A percentile compares a stretch with the other conserved stretches of the same genome.
Conservation (phyloP, 768 basidiomycete species). For the Suillus ampliporus region DNA sequence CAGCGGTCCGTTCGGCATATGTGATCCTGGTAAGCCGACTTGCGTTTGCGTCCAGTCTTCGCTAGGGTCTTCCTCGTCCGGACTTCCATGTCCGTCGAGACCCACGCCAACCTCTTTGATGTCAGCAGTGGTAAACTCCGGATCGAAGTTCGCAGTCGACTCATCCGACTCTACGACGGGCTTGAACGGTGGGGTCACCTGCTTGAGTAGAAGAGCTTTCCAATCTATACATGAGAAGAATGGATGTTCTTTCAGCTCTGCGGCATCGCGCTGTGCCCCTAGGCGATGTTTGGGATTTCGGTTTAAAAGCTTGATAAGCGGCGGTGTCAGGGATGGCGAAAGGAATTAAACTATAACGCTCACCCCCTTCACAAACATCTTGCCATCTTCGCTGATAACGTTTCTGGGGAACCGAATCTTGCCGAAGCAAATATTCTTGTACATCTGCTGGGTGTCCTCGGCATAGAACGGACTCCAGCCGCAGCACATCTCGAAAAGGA, state of each 20-base stretch:
- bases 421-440: slow-evolving; percentile 98
- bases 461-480: slow-evolving; percentile 99
- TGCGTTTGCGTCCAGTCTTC: slow-evolving; percentile 58
- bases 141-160: slow-evolving; percentile 97
- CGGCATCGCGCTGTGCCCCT: slow-evolving; percentile 89
- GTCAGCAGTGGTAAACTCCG: slow-evolving; percentile 95
- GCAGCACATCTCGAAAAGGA: slow-evolving; percentile 99
- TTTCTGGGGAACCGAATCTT: slow-evolving; percentile 98
- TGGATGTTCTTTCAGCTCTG: slow-evolving; percentile 92
- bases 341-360: slow-evolving; percentile 42
- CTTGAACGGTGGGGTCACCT: slow-evolving; percentile 97
- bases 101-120: slow-evolving; percentile 71
- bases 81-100: slow-evolving; percentile 48
- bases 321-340: slow-evolving; percentile 13
- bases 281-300: slow-evolving; percentile 98
- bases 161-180: slow-evolving; percentile 98
- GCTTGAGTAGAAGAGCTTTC: slow-evolving; percentile 82
- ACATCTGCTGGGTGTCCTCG: slow-evolving; percentile 99
- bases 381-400: slow-evolving; percentile 96
- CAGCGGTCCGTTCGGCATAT: slow-evolving; percentile 79
- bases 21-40: slow-evolving; percentile 44
- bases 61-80: slow-evolving; percentile 70
- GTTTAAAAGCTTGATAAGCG: slow-evolving; percentile 78
- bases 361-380: slow-evolving; percentile 98
- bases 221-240: slow-evolving; percentile 96